A percentile compares a stretch with the other conserved stretches of the same genome.
Conservation (phyloP, 208 protist species). For the Leishmania amazonensis region DNA sequence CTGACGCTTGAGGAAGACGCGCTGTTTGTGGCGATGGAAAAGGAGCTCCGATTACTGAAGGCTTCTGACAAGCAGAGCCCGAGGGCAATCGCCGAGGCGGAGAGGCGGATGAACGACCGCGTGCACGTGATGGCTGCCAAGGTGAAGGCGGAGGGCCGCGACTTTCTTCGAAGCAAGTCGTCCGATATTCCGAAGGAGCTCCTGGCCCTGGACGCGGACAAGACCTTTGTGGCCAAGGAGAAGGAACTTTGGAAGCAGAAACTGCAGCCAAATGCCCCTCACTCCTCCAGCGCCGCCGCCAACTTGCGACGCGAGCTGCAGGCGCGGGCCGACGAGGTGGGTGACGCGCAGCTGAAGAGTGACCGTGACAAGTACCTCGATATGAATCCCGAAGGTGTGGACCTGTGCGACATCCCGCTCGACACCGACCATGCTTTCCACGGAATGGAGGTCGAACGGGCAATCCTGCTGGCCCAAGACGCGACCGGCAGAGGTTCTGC, state of each 20-base stretch:
- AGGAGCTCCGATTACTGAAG: slow-evolving; percentile 60
- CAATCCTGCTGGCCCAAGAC: slow-evolving; percentile 55
- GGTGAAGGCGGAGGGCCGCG: slow-evolving; percentile 47
- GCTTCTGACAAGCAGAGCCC: slow-evolving; percentile 34
- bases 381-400: slow-evolving; percentile 51
- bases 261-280: slow-evolving; percentile 28
- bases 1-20: slow-evolving; percentile 64
- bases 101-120: slow-evolving; percentile 56
- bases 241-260: slow-evolving; percentile 38
- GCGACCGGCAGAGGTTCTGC: neutral
- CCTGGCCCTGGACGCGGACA: slow-evolving; percentile 50
- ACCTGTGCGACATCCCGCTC: slow-evolving; percentile 58
- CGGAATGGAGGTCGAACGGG: slow-evolving; percentile 61
- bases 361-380: slow-evolving; percentile 62
- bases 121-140: slow-evolving; percentile 57
- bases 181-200: slow-evolving; percentile 52
- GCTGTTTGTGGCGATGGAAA: slow-evolving; percentile 58
- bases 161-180: slow-evolving; percentile 53
- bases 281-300: slow-evolving; percentile 31
- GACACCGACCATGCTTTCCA: slow-evolving; percentile 54
- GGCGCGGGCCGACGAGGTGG: slow-evolving; percentile 45
- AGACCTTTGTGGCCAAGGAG: slow-evolving; percentile 50
- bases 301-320: slow-evolving; percentile 52
- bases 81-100: slow-evolving; percentile 35
- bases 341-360: slow-evolving; percentile 47